Conservation (phyloP, 2,329 filamentous ascomycete genomes). For the Calonectria honghensis region DNA sequence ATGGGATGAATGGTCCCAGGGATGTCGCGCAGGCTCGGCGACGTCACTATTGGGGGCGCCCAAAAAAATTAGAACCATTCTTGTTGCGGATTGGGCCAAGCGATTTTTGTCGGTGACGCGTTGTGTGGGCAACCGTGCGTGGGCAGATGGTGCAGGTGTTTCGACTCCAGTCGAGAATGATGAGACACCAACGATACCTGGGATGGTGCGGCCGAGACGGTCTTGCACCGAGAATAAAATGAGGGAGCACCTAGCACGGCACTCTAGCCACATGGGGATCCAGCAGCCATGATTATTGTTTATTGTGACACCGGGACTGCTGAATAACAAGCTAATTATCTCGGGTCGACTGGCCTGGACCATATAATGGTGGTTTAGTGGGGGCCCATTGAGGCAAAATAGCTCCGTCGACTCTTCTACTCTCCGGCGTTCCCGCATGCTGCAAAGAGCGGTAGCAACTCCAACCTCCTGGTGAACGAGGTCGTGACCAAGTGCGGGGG, state of each 20-base stretch:
- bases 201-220: slow-evolving; percentile 34
- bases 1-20: slow-evolving; percentile 29
- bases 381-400: slow-evolving; percentile 35
- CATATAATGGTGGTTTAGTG: slow-evolving; percentile 25
- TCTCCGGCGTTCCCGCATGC: slow-evolving; percentile 35
- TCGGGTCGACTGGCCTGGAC: slow-evolving; percentile 30
- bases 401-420: slow-evolving; percentile 22
- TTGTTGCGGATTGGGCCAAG: slow-evolving; percentile 7
- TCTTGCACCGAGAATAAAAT: slow-evolving; percentile 29
- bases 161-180: slow-evolving; percentile 32
- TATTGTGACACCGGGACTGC: slow-evolving; percentile 32
- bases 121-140: slow-evolving; percentile 37
- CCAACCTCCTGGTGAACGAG: slow-evolving; percentile 26
- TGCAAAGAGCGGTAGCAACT: slow-evolving; percentile 17
- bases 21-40: slow-evolving; percentile 28
- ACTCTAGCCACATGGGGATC: slow-evolving; percentile 25
- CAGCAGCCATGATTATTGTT: slow-evolving; percentile 25
- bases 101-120: slow-evolving; percentile 24
- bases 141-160: slow-evolving; percentile 32
- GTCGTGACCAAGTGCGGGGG: slow-evolving; percentile 14
- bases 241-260: slow-evolving; percentile 33
- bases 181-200: slow-evolving; percentile 34
- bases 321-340: slow-evolving; percentile 35
- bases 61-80: slow-evolving; percentile 26
- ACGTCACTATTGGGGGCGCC: slow-evolving; percentile 23